Conservation (phyloP, 768 basidiomycete genomes). For the Clitopilus passeckerianus region DNA sequence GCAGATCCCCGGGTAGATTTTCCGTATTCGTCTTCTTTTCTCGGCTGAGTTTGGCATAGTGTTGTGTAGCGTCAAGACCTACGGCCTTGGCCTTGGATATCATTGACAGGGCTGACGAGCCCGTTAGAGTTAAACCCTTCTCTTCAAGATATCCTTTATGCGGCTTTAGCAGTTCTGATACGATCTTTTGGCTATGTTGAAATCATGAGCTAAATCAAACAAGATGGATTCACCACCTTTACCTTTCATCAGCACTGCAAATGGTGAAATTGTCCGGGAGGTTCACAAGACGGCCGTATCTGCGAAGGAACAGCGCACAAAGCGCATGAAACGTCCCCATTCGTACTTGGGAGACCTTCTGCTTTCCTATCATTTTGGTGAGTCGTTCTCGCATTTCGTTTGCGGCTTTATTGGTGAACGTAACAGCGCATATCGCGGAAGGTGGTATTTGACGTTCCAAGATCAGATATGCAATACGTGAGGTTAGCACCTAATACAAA, state of each 20-base stretch:
- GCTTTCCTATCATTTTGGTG: constrained; percentile 58
- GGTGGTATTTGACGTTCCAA: constrained; percentile 45
- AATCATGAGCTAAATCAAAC: constrained; percentile 3
- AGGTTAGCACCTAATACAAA: constrained; percentile 48
- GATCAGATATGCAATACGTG: constrained; percentile 65
- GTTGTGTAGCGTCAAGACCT: constrained; percentile 49
- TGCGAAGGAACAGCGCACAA: constrained; percentile 68
- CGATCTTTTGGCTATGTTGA: constrained; percentile 57
- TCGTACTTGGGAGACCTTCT: constrained; percentile 45
- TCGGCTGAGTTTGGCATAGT: constrained; percentile 22
- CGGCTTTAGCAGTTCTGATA: constrained; percentile 53
- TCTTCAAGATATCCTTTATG: constrained; percentile 41
- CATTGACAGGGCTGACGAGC: constrained; percentile 44
- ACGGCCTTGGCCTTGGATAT: constrained; percentile 79
- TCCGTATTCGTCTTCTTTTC: constrained; percentile 9
- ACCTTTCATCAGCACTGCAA: constrained; percentile 81
- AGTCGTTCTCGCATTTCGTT: constrained; percentile 80
- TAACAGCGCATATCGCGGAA: constrained; percentile 70
- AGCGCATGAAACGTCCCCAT: constrained; percentile 80
- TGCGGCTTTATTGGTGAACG: constrained; percentile 88
- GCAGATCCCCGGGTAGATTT: constrained; percentile 19
- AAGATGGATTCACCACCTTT: constrained; percentile 5
- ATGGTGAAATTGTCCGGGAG: constrained; percentile 76
- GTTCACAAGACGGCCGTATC: constrained; percentile 51
- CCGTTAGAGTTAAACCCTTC: constrained; percentile 48